Evolutionary conservation across 148 eudicot species (phyloP).

Genomic region (Dysphania ambrosioides): DNA sequence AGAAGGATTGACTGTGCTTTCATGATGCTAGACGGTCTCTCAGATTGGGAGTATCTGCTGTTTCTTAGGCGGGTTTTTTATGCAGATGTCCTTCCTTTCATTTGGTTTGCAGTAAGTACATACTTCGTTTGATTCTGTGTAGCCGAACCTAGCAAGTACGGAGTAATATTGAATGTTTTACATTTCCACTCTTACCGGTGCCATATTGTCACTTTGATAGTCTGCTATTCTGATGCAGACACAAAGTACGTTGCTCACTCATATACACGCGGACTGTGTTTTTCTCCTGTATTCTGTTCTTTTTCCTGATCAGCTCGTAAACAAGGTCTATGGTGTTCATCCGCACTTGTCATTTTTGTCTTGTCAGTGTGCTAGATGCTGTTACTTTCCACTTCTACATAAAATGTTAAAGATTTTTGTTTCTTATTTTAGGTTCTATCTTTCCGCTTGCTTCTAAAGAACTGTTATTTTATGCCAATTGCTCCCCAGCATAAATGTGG

Average conservation of each 20-base stretch:
- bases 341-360: not conserved
- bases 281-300: not conserved
- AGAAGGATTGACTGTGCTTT: not conserved
- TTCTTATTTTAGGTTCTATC: not conserved
- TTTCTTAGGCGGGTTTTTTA: too few species aligned
- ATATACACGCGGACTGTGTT: not conserved
- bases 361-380: slow-evolving; percentile 12
- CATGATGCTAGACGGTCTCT: not conserved
- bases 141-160: not conserved
- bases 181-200: not conserved
- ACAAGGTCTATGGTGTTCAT: not conserved
- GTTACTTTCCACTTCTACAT: slow-evolving; percentile 10
- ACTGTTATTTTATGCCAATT: slow-evolving; percentile 16
- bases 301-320: not conserved
- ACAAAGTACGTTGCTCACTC: not conserved
- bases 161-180: too few species aligned
- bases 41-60: not conserved
- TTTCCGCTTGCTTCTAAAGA: not conserved
- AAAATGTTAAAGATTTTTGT: slow-evolving; percentile 23
- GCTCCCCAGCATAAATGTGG: too few species aligned
- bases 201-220: not conserved
- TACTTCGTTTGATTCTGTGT: not conserved
- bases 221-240: slow-evolving; percentile 10
- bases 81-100: not conserved
- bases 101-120: not conserved